A percentile compares a stretch with the other conserved stretches of the same genome.
phyloP scores from a whole-genome alignment of 2,329 filamentous ascomycete genomes.

The Diaporthe capsici region DNA sequence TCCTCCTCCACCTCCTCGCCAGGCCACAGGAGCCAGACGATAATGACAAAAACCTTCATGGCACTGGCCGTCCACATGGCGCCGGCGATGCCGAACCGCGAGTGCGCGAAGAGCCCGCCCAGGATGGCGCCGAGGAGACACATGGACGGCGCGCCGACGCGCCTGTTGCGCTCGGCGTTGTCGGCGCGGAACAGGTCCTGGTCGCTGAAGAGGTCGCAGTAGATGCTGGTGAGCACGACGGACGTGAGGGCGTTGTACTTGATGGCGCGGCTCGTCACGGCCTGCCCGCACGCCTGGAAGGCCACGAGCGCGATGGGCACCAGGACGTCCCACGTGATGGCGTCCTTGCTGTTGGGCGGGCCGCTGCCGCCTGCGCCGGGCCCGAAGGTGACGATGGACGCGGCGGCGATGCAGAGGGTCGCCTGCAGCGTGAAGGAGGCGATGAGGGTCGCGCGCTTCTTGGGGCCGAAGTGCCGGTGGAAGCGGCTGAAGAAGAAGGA shows the following conservation, averaged over 20 bases:
- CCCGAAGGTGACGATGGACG: constrained; percentile 65
- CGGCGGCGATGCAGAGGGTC: constrained; percentile 64
- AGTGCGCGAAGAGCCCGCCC: constrained; percentile 66
- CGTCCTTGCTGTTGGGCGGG: constrained; percentile 52
- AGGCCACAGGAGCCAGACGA: constrained; percentile 74
- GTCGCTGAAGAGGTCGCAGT: constrained; percentile 84
- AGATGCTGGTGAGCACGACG: constrained; percentile 85
- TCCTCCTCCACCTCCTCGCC: constrained; percentile 50
- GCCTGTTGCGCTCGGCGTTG: constrained; percentile 66
- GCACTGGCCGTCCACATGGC: constrained; percentile 72
- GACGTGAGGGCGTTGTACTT: constrained; percentile 80
- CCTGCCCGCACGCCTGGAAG: constrained; percentile 84
- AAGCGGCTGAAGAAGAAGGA: constrained; percentile 79
- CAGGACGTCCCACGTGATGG: constrained; percentile 71
- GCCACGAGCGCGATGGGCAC: constrained; percentile 78
- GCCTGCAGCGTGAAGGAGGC: constrained; percentile 69
- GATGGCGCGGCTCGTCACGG: constrained; percentile 79
- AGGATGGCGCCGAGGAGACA: constrained; percentile 64
- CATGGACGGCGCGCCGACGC: constrained; percentile 63
- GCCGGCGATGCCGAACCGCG: constrained; percentile 62
- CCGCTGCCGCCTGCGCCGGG: constrained; percentile 47
- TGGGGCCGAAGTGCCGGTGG: constrained; percentile 73
- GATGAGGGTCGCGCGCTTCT: constrained; percentile 75
- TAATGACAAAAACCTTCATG: constrained; percentile 69
- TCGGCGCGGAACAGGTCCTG: constrained; percentile 59